Base-by-base conservation (phyloP, 345 rosid genomes). In the Hibiscus syriacus region DNA sequence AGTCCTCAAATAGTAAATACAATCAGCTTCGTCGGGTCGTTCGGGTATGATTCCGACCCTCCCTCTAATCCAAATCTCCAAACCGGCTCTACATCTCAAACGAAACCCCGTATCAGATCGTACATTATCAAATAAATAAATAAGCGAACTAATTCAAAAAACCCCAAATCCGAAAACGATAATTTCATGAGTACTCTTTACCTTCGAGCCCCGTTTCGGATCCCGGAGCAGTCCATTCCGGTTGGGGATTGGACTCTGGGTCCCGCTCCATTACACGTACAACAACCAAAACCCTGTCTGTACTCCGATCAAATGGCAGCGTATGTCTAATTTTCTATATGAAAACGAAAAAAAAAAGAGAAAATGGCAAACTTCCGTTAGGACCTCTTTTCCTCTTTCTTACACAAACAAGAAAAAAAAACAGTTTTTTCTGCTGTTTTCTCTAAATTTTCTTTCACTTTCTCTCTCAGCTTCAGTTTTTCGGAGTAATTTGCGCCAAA, bases 1-100 rank as follows among this genome's bases (percentile, higher is more conserved):
- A 36, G 97, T 91, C 64, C 82, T 75, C 83, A 92, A 67, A 73
- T 83, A 94, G 81, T 86, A 85, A 13, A 81, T 80, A 82, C 99
- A 94, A 80, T 88, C 90, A 36, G 88, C 78, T 72, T 82, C 96
- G 32, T 79, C 80, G 6, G 92, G 88, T 75, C 96, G 75, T 65
- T 86, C 58, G 97, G 99, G 80, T 84, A 94, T 32, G 80, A 82
- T 69, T 76, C 83, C 69, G 79, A 77, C 43, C 79, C 85, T 32
- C 67, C 77, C 30, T 81, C 89, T 58, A 87, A 66, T 62, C 80
- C 91, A 82, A 82, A 64, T 62, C 71, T 84, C 96, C 89, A 80
- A 84, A 84, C 82, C 71, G 84, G 72, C 77, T 82, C 99, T 87
- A 68, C 89, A 83, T 76, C 66, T 23, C 64, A 76, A 70, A 73